Conservation (phyloP, 2,329 filamentous ascomycete genomes). For the Plenodomus biglobosus region DNA sequence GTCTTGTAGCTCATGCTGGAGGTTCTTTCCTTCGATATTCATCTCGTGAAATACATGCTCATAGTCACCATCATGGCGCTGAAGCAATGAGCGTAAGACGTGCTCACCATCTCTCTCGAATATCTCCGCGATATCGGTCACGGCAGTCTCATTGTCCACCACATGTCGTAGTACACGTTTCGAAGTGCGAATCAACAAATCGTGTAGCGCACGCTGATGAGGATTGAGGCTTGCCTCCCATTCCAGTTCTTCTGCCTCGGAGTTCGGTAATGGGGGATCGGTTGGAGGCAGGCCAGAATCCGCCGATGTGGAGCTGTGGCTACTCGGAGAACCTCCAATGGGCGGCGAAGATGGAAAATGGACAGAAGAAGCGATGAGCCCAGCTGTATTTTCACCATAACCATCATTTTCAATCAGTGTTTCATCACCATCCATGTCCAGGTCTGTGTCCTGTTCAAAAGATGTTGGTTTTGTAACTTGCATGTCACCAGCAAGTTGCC, state of each 20-base stretch:
- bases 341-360: slow-evolving; percentile 30
- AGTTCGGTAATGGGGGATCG: neutral
- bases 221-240: slow-evolving; percentile 45
- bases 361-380: slow-evolving; percentile 7
- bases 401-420: slow-evolving; percentile 9
- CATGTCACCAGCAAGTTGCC: slow-evolving; percentile 7
- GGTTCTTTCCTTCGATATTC: slow-evolving; percentile 22
- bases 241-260: slow-evolving; percentile 35
- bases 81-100: slow-evolving; percentile 48
- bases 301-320: slow-evolving; percentile 33
- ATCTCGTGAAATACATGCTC: slow-evolving; percentile 25
- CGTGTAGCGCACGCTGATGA: slow-evolving; percentile 45
- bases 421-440: slow-evolving; percentile 11
- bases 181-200: slow-evolving; percentile 45
- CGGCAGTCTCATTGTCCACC: slow-evolving; percentile 50
- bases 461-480: neutral
- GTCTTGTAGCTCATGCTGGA: slow-evolving; percentile 21
- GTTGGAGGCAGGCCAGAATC: slow-evolving; percentile 18
- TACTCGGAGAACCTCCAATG: slow-evolving; percentile 20
- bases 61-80: slow-evolving; percentile 45
- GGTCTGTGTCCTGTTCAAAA: neutral
- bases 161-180: slow-evolving; percentile 51
- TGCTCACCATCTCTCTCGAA: slow-evolving; percentile 49
- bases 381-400: neutral
- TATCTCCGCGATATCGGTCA: slow-evolving; percentile 48